These are phyloP conservation scores for Aspergillus brunneoviolaceus DNA, from an alignment of 2,329 filamentous ascomycete genomes.

Conservation along the genomic window DNA sequence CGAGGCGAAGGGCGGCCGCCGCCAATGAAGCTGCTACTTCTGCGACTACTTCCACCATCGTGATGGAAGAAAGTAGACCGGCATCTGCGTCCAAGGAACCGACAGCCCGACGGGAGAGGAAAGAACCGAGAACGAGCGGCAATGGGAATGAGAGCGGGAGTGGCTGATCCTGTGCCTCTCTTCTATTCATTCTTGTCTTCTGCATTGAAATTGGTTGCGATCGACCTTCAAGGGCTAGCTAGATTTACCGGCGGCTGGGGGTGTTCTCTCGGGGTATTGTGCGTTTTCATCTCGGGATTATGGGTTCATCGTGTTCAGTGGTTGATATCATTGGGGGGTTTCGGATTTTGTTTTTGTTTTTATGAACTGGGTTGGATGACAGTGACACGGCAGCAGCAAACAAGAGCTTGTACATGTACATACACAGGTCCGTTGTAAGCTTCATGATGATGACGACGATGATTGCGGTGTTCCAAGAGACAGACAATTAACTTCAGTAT, in stretches of 20 bases:
- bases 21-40: slow-evolving; percentile 14
- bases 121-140: slow-evolving; percentile 14
- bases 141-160: slow-evolving; percentile 5
- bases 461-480: not conserved
- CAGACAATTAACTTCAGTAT: no score
- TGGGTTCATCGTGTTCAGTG: no score
- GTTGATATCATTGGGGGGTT: no score
- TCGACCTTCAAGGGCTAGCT: no score
- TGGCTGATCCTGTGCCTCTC: not conserved
- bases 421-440: not conserved
- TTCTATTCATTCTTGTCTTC: not conserved
- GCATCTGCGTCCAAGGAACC: slow-evolving; percentile 15
- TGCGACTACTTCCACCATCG: not conserved
- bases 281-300: no score
- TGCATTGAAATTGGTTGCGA: no score
- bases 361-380: not conserved
- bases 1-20: slow-evolving; percentile 27
- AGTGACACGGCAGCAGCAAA: slow-evolving; percentile 8
- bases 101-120: slow-evolving; percentile 24
- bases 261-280: not conserved
- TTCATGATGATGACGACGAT: slow-evolving; percentile 19
- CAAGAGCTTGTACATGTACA: slow-evolving; percentile 12
- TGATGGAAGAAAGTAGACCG: slow-evolving; percentile 8
- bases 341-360: no score
- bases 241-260: no score